Evolutionary conservation across 768 basidiomycete genomes (phyloP), one percentile per base, ranked within the genome.

Genomic region (Suillus brevipes): DNA sequence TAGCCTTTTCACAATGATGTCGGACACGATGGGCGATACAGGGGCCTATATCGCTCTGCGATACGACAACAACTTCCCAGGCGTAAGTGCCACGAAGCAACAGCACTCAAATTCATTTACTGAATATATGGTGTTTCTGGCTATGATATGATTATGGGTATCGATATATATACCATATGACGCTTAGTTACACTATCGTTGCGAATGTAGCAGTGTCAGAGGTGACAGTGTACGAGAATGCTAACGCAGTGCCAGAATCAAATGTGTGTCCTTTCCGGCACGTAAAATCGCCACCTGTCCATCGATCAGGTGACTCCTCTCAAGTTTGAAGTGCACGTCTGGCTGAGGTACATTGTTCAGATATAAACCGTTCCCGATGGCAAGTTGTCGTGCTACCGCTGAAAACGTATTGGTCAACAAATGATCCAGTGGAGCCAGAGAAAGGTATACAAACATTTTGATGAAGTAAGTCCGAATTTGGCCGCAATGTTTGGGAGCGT

Each of bases 221-320:
- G 13, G n/a, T 20, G 52, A 53, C 18, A 28, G 34, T 55, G 34
- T 34, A 53, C 20, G 20, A 55, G 31, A n/a, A 13, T 20, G 23
- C 18, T 64, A 77, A 56, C 63, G 73, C 34, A 83, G 64, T 42
- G 74, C 84, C 10, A 94, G 69, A 47, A 92, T 81, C 45, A 85
- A 72, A 67, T 89, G 79, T 55, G 89, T 89, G 67, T 89, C 88
- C 73, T 90, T 92, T 5, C 94, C 94, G 45, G 87, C 86, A 20
- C 90, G 84, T 23, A 95, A 66, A 64, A 95, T 83, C 20, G 83
- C 86, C 8, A 94, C 70, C 58, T 79, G 82, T 12, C 76, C 79
- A 68, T 88, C 87, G n/a, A 94, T 77, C 36, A 95, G 81, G 69
- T 87, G 80, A 1, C 73, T 68, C 42, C 68, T 68, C 9, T 74